These are phyloP conservation scores for Alnus glutinosa DNA, from an alignment of 306 rosid species.

Conservation along the genomic window DNA sequence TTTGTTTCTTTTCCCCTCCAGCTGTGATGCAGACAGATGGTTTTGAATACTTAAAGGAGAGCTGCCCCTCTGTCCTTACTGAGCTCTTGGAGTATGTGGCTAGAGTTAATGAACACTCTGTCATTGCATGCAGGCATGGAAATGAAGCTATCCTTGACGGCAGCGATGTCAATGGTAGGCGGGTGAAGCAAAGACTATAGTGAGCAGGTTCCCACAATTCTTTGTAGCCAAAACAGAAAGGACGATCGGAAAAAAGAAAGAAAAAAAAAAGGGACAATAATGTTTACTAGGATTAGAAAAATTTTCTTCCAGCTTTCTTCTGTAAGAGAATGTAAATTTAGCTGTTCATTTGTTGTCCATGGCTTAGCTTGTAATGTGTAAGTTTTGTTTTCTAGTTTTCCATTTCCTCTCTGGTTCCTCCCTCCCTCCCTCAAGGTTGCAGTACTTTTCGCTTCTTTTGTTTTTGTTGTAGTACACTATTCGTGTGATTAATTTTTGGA, in stretches of 20 bases:
- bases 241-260: not conserved
- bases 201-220: slow-evolving; percentile 20
- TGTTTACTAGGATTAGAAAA: slow-evolving; percentile 38
- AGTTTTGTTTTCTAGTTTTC: not conserved
- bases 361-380: slow-evolving; percentile 10
- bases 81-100: slow-evolving; percentile 90
- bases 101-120: slow-evolving; percentile 69
- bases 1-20: slow-evolving; percentile 30
- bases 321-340: slow-evolving; percentile 50
- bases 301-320: slow-evolving; percentile 34
- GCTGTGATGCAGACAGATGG: slow-evolving; percentile 96
- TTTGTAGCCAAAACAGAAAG: slow-evolving; percentile 26
- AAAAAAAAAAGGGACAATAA: slow-evolving; percentile 34
- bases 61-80: slow-evolving; percentile 79
- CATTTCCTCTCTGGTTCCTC: not conserved
- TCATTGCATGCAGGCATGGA: slow-evolving; percentile 54
- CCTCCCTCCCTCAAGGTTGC: slow-evolving; percentile 9
- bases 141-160: slow-evolving; percentile 75
- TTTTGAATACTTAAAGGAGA: slow-evolving; percentile 81
- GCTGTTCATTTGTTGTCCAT: slow-evolving; percentile 26
- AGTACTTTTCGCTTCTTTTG: not conserved
- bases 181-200: slow-evolving; percentile 90
- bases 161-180: slow-evolving; percentile 79
- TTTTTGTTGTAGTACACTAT: not conserved
- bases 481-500: not conserved